Conservation (phyloP, 257 asterid genomes). For the Solanum chiquidenum region DNA sequence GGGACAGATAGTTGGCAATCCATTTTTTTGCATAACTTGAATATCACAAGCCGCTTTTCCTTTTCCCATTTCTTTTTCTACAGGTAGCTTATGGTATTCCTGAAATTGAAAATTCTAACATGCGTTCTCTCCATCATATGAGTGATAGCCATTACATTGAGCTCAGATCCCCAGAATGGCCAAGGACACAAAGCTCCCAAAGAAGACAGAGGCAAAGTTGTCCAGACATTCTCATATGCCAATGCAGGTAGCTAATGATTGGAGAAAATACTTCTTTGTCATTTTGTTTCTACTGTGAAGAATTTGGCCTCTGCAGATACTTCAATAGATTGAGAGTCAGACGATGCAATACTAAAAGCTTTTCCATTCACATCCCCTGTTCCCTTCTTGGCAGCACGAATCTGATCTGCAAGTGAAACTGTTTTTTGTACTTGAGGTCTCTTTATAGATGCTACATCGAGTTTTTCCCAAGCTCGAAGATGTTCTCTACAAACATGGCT, state of each 20-base stretch:
- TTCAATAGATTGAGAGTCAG: background rate
- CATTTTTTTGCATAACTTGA: background rate
- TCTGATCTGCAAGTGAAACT: slow-evolving; percentile 69
- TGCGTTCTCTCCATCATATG: background rate
- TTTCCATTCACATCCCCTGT: slow-evolving; percentile 23
- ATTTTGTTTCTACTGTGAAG: background rate
- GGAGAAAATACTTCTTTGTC: background rate
- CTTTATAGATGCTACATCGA: slow-evolving; percentile 35
- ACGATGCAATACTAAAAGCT: slow-evolving; percentile 3
- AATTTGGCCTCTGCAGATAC: background rate
- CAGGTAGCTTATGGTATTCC: background rate
- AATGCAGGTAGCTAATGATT: background rate
- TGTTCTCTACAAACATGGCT: slow-evolving; percentile 34
- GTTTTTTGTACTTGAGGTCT: slow-evolving; percentile 25
- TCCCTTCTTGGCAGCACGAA: slow-evolving; percentile 58
- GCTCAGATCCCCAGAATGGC: background rate
- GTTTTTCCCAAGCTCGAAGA: slow-evolving; percentile 52
- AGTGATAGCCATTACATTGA: background rate
- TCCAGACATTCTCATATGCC: background rate
- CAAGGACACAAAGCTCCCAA: background rate
- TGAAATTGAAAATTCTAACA: background rate
- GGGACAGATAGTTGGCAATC: background rate
- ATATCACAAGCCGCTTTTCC: background rate
- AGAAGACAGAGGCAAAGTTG: background rate
- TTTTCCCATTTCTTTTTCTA: background rate